Evolutionary conservation across 202 grass and related monocot species (phyloP), one percentile per base, ranked within the genome.

Genomic region (Sporobolus alterniflorus): DNA sequence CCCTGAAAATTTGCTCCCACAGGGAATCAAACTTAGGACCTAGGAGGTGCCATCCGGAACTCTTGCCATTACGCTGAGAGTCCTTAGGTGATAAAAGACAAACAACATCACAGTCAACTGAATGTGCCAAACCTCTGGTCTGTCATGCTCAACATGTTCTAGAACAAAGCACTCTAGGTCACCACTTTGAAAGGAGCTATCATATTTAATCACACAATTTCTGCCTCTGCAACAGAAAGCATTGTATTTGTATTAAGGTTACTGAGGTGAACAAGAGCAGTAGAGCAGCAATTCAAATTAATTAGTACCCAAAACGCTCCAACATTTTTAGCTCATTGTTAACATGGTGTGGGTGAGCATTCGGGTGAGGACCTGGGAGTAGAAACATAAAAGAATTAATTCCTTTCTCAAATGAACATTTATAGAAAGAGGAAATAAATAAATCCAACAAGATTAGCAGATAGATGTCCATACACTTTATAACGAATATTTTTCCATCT

Each of bases 271-370:
- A 71, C 50, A 84, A 63, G 49, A 79, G 47, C 25, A 76, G 69
- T 16, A 42, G 42, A 33, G 33, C 48, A 46, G 43, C 11, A 64
- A 66, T 50, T 24, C 66, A 28, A 56, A 42, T 62, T 75, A 22
- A 22, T 82, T 33, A 79, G 78, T 94, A 98, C 96, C 96, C 96
- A 80, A 98, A 96, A 78, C 85, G 83, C 82, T 96, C 73, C 87
- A 98, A 64, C 91, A 98, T 98, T 74, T 94, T 94, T 62, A 78
- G 75, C 86, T 98, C 96, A 83, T 98, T 98, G 64, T 89, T 87
- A 80, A 96, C 66, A 82, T 98, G 93, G 88, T 96, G 93, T 56
- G 89, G 79, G 87, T 94, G 85, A 77, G 96, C 91, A 85, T 98
- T 96, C 77, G 69, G 80, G 57, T 93, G 96, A 69, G 96, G 96